A percentile compares a stretch with the other conserved stretches of the same genome.
These are phyloP conservation scores for Trichosporon inkin DNA, from an alignment of 1,284 basidiomycete genomes.

Conservation along the genomic window DNA sequence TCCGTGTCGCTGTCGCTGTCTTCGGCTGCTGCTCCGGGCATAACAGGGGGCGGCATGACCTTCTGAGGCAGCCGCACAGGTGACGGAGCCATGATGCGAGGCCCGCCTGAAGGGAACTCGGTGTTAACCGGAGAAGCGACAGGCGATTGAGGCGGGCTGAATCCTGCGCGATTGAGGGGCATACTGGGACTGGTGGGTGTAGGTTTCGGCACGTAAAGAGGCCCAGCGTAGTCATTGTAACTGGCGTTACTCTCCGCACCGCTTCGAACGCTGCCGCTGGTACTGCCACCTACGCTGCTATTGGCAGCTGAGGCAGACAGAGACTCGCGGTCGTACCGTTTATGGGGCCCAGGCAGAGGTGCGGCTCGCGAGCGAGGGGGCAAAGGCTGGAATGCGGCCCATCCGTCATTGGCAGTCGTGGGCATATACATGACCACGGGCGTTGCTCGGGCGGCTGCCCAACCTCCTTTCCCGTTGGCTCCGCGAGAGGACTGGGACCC, in stretches of 20 bases:
- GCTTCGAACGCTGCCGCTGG: not conserved
- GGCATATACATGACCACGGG: slow-evolving; percentile 45
- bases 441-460: slow-evolving; percentile 39
- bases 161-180: not conserved
- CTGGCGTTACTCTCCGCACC: not conserved
- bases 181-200: not conserved
- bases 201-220: not conserved
- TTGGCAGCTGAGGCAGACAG: slow-evolving; percentile 7
- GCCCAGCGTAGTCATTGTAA: not conserved
- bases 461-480: slow-evolving; percentile 44
- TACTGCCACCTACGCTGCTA: not conserved
- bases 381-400: slow-evolving; percentile 37
- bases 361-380: slow-evolving; percentile 39
- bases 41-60: not conserved
- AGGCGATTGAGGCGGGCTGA: not conserved
- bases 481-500: not conserved
- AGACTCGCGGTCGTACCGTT: not conserved
- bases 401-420: slow-evolving; percentile 31
- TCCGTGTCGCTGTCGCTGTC: not conserved
- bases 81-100: not conserved
- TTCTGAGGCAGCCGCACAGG: not conserved
- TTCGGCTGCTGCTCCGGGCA: not conserved
- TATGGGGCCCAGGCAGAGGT: slow-evolving; percentile 28
- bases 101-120: not conserved
- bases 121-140: not conserved